Percentiles rank a stretch among this genome's conserved stretches.
Conservation (phyloP, 2,329 filamentous ascomycete genomes). For the Ilyonectria destructans region DNA sequence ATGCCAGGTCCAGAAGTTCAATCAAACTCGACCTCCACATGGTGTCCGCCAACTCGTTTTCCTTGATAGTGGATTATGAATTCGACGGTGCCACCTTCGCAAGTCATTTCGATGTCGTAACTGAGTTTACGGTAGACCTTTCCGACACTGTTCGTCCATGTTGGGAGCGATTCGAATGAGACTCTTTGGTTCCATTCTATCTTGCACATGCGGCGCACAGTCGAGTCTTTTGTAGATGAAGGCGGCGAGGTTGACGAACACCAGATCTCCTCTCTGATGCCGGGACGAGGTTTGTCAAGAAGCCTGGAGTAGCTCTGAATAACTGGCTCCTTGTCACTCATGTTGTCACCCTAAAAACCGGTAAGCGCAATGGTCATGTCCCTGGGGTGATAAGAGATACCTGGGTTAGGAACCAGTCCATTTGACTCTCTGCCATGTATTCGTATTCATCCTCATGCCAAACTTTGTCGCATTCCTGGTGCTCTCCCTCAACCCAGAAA, state of each 20-base stretch:
- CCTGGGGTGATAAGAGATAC: conserved; percentile 10
- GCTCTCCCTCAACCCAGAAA: neutral
- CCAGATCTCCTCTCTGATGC: neutral
- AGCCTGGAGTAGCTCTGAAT: accelerated
- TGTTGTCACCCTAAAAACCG: conserved; percentile 32
- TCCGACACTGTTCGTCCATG: conserved; percentile 27
- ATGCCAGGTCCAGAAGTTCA: neutral
- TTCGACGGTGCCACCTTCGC: conserved; percentile 41
- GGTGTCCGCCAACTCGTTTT: conserved; percentile 32
- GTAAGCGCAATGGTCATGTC: neutral
- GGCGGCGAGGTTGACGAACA: neutral
- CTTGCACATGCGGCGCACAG: conserved; percentile 35
- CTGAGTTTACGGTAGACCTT: conserved; percentile 21
- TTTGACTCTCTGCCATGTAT: conserved; percentile 36
- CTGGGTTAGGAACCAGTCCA: conserved; percentile 50
- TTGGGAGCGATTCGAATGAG: conserved; percentile 21
- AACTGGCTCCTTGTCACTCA: conserved; percentile 20
- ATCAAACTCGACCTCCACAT: conserved; percentile 43
- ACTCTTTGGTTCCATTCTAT: conserved; percentile 41
- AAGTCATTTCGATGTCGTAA: conserved; percentile 39
- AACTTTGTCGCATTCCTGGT: conserved; percentile 22
- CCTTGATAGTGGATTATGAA: conserved; percentile 40
- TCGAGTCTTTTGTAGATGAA: accelerated
- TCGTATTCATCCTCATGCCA: conserved; percentile 12
- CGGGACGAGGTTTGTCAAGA: accelerated